Evolutionary conservation across 2,329 filamentous ascomycete genomes (phyloP).

Genomic region (Emydomyces testavorans): DNA sequence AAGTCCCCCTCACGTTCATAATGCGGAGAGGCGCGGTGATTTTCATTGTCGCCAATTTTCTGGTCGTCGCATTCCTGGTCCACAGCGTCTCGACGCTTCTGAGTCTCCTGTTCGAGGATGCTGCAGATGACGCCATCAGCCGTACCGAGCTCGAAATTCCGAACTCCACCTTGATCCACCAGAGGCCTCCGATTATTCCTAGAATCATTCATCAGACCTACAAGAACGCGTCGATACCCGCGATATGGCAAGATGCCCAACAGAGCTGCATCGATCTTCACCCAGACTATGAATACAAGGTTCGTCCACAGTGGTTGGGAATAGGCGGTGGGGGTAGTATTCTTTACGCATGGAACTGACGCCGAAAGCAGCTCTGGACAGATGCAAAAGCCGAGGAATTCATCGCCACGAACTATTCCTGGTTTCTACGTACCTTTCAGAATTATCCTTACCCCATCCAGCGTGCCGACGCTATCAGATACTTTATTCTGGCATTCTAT

Average conservation of each 20-base stretch:
- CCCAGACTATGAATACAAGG: conserved; percentile 62
- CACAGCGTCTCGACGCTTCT: conserved; percentile 60
- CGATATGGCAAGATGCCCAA: conserved; percentile 54
- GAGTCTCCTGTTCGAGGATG: conserved; percentile 57
- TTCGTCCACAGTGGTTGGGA: conserved; percentile 26
- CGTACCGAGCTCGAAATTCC: conserved; percentile 54
- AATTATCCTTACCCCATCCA: conserved; percentile 65
- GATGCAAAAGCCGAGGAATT: conserved; percentile 58
- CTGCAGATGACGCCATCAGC: conserved; percentile 54
- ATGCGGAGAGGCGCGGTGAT: conserved; percentile 52
- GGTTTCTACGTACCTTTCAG: conserved; percentile 65
- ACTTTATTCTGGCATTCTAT: conserved; percentile 65
- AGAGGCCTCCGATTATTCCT: conserved; percentile 52
- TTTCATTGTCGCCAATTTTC: conserved; percentile 53
- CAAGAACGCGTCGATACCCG: conserved; percentile 57
- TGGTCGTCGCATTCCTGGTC: conserved; percentile 53
- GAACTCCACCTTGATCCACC: conserved; percentile 48
- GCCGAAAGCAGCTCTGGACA: conserved; percentile 56
- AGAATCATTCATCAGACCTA: conserved; percentile 72
- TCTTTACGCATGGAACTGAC: neutral
- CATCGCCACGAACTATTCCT: conserved; percentile 61
- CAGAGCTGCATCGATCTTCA: conserved; percentile 57
- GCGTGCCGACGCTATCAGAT: conserved; percentile 65
- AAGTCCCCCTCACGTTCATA: conserved; percentile 20
- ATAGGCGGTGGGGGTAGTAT: too few species aligned